These are phyloP conservation scores for Solanum sejunctum DNA, from an alignment of 257 asterid species.

Conservation along the genomic window DNA sequence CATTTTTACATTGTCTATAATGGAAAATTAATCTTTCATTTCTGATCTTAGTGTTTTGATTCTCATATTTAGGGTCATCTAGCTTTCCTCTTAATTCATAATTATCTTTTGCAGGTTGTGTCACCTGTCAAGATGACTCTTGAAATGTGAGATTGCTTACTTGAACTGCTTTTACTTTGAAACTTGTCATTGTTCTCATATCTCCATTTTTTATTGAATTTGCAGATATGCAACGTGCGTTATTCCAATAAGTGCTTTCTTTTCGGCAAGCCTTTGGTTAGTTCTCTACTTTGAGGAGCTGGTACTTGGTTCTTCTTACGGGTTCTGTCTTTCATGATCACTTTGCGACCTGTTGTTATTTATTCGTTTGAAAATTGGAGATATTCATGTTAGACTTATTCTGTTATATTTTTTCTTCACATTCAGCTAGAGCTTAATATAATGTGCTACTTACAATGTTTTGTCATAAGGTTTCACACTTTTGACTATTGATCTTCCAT, in stretches of 20 bases:
- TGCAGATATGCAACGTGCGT: conserved; percentile 97
- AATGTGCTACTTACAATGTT: not conserved
- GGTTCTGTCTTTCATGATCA: not conserved
- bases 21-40: not conserved
- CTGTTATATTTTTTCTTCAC: not conserved
- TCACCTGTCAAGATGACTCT: conserved; percentile 92
- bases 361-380: not conserved
- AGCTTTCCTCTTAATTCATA: not conserved
- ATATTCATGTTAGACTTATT: not conserved
- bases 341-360: not conserved
- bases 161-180: conserved; percentile 3
- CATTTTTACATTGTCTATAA: not conserved
- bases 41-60: not conserved
- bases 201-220: conserved; percentile 9
- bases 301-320: not conserved
- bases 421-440: not conserved
- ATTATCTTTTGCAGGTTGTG: conserved; percentile 53
- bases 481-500: not conserved
- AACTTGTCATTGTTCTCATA: not conserved
- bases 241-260: conserved; percentile 92
- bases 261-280: conserved; percentile 85
- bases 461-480: not conserved
- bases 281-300: conserved; percentile 6
- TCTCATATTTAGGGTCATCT: not conserved
- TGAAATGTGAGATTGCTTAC: conserved; percentile 54